These are phyloP conservation scores for Diaporthe australafricana DNA, from an alignment of 2,329 filamentous ascomycete genomes.

Conservation along the genomic window DNA sequence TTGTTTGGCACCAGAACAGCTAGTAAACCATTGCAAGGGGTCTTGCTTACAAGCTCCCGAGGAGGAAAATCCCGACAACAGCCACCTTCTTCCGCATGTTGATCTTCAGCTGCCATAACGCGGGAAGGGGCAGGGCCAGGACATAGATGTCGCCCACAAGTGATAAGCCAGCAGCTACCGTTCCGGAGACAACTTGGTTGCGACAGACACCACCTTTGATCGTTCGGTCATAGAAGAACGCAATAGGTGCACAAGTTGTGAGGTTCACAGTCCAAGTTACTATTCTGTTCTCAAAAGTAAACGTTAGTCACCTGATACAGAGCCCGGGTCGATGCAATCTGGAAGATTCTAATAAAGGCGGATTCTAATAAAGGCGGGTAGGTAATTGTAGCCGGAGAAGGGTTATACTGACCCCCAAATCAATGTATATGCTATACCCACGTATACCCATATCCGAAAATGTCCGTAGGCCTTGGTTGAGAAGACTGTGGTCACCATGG, in stretches of 20 bases:
- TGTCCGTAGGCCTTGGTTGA: slow-evolving; percentile 34
- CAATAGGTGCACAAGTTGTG: slow-evolving; percentile 38
- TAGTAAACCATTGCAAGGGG: not conserved
- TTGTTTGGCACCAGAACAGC: too few species aligned
- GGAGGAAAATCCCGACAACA: slow-evolving; percentile 34
- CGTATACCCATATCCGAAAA: slow-evolving; percentile 37
- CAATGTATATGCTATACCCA: slow-evolving; percentile 37
- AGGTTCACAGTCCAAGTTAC: slow-evolving; percentile 38
- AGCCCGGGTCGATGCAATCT: too few species aligned
- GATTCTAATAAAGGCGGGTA: too few species aligned
- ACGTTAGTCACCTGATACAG: too few species aligned
- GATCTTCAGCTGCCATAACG: slow-evolving; percentile 29
- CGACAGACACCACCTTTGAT: slow-evolving; percentile 36
- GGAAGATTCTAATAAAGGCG: too few species aligned
- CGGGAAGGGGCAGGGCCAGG: slow-evolving; percentile 2
- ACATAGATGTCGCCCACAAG: slow-evolving; percentile 28
- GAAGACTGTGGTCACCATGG: not conserved
- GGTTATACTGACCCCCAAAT: too few species aligned
- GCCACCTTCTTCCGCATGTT: slow-evolving; percentile 33
- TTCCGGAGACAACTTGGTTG: slow-evolving; percentile 37
- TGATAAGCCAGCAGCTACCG: slow-evolving; percentile 37
- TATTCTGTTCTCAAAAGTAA: too few species aligned
- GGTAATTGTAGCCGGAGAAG: too few species aligned
- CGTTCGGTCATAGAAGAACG: slow-evolving; percentile 40
- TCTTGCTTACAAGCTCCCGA: slow-evolving; percentile 33